phyloP scores from a whole-genome alignment of 1,284 basidiomycete genomes.

The Phlebopus sp. region DNA sequence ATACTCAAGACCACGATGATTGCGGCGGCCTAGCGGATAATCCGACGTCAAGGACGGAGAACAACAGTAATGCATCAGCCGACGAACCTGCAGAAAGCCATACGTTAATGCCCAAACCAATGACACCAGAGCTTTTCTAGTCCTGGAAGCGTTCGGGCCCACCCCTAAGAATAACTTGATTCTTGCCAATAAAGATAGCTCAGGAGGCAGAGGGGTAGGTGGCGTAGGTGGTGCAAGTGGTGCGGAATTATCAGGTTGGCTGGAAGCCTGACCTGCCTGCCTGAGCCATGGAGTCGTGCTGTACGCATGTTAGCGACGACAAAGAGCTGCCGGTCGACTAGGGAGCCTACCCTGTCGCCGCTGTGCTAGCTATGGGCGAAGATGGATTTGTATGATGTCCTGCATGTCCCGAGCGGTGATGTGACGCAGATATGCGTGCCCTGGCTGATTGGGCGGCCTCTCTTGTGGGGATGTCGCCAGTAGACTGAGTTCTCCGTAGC shows the following conservation, averaged over 20 bases:
- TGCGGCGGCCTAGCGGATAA: conserved; percentile 42
- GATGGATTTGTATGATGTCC: conserved; percentile 19
- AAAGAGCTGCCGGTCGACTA: conserved; percentile 1
- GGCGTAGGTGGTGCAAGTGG: conserved; percentile 2
- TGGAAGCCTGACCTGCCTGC: conserved; percentile 22
- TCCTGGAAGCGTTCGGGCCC: conserved; percentile 52
- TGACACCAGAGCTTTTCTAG: conserved; percentile 56
- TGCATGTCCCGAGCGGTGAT: conserved; percentile 26
- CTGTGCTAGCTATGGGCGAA: conserved; percentile 18
- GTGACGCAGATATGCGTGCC: conserved; percentile 28
- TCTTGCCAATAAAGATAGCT: conserved; percentile 17
- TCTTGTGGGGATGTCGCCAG: conserved; percentile 32
- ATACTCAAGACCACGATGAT: conserved; percentile 55
- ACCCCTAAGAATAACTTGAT: conserved; percentile 53
- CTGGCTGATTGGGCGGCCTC: conserved; percentile 20
- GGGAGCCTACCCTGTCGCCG: conserved; percentile 21
- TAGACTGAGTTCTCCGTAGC: conserved; percentile 35
- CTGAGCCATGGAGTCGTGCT: conserved; percentile 27
- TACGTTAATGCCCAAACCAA: conserved; percentile 54
- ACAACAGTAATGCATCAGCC: background rate
- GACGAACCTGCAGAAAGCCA: conserved; percentile 56
- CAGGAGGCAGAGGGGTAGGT: conserved; percentile 1
- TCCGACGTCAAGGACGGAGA: background rate
- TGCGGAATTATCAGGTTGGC: conserved; percentile 4
- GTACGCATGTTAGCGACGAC: conserved; percentile 16